These are phyloP conservation scores for Ramaria sp. DNA, from an alignment of 768 basidiomycete genomes.

Conservation along the genomic window DNA sequence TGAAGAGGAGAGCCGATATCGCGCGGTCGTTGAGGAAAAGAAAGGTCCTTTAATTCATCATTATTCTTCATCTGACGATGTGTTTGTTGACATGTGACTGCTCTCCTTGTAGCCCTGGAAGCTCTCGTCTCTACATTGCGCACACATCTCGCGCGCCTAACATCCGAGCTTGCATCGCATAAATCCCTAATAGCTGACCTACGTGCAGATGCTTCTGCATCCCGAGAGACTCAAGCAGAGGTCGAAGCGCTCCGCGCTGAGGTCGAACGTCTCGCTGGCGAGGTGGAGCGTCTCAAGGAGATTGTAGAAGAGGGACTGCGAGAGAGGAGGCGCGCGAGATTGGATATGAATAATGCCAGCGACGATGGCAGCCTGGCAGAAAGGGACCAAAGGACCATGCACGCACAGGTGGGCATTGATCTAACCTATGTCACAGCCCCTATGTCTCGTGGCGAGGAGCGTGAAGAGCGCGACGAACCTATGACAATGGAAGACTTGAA, in stretches of 20 bases:
- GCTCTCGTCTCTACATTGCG: slow-evolving; percentile 65
- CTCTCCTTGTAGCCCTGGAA: slow-evolving; percentile 53
- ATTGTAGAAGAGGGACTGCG: slow-evolving; percentile 82
- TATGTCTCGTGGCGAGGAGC: slow-evolving; percentile 8
- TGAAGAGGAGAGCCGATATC: slow-evolving; percentile 41
- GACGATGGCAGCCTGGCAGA: not conserved
- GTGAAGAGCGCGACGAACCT: slow-evolving; percentile 8
- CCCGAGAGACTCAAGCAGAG: slow-evolving; percentile 54
- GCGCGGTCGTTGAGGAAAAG: slow-evolving; percentile 78
- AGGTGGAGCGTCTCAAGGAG: slow-evolving; percentile 78
- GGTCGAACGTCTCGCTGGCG: slow-evolving; percentile 71
- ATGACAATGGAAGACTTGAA: not conserved
- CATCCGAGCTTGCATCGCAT: slow-evolving; percentile 52
- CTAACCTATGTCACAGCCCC: not conserved
- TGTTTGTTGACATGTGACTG: slow-evolving; percentile 5
- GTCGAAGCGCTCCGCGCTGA: slow-evolving; percentile 60
- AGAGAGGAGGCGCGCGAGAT: slow-evolving; percentile 51
- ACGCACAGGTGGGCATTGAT: slow-evolving; percentile 14
- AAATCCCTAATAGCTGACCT: slow-evolving; percentile 19
- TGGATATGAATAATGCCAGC: slow-evolving; percentile 17
- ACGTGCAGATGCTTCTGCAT: slow-evolving; percentile 38
- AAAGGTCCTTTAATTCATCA: slow-evolving; percentile 42
- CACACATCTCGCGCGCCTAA: slow-evolving; percentile 65
- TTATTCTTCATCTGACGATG: too few species aligned
- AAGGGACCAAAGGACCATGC: slow-evolving; percentile 15